phyloP scores from a whole-genome alignment of 176 grass and related monocot genomes.

The Chrysopogon serrulatus region DNA sequence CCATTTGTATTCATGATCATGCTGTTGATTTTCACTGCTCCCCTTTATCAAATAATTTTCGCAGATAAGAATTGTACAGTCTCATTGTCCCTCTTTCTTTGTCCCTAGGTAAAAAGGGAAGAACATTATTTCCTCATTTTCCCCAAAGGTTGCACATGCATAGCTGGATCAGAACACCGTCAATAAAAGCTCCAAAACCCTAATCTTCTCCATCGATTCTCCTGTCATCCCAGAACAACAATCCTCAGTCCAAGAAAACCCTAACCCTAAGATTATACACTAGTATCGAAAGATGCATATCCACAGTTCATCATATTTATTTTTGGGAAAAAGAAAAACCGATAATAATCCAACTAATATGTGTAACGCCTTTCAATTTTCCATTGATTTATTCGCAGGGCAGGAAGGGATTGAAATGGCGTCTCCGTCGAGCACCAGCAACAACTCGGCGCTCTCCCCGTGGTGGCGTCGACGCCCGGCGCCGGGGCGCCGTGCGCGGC shows the following conservation, averaged over 20 bases:
- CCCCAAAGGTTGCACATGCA: conserved; percentile 14
- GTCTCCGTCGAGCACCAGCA: conserved; percentile 45
- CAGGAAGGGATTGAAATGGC: not conserved
- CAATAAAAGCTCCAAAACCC: conserved; percentile 23
- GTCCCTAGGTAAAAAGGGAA: conserved; percentile 15
- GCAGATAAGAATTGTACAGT: conserved; percentile 32
- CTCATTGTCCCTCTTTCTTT: conserved; percentile 12
- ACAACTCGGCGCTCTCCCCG: conserved; percentile 30
- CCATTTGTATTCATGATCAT: not conserved
- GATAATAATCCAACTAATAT: conserved; percentile 23
- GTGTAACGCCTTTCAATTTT: too few relatives aligned
- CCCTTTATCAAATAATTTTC: conserved; percentile 28
- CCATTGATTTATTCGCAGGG: not conserved
- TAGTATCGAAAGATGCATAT: not conserved
- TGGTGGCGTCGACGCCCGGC: conserved; percentile 21
- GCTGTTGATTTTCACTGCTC: not conserved
- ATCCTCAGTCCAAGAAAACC: conserved; percentile 42
- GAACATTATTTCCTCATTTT: not conserved
- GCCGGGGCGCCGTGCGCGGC: conserved; percentile 60
- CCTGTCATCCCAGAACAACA: conserved; percentile 2
- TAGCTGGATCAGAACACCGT: conserved; percentile 22
- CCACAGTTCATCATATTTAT: not conserved
- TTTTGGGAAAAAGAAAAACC: not conserved
- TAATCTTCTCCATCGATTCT: conserved; percentile 26
- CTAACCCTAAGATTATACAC: too few relatives aligned